phyloP scores from a whole-genome alignment of 768 basidiomycete species.

The Boletellus ananas region DNA sequence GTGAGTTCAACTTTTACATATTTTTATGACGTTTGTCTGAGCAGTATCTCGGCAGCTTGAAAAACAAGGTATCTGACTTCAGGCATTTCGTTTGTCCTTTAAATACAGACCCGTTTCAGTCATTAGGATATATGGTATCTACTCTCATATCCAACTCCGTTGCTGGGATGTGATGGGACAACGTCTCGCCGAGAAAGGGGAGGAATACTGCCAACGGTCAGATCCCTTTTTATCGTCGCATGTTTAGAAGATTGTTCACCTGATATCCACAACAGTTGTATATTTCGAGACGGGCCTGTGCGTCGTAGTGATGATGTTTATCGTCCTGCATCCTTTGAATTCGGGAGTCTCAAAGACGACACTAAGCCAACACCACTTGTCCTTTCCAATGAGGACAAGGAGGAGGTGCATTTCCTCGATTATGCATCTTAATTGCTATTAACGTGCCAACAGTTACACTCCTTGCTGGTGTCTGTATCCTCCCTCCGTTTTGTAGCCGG shows the following conservation, averaged over 20 bases:
- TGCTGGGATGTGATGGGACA: slow-evolving; percentile 46
- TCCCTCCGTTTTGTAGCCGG: neutral
- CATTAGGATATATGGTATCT: slow-evolving; percentile 49
- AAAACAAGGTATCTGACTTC: slow-evolving; percentile 32
- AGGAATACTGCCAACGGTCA: slow-evolving; percentile 53
- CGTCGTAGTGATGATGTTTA: slow-evolving; percentile 41
- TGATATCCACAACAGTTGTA: slow-evolving; percentile 36
- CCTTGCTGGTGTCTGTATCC: slow-evolving; percentile 49
- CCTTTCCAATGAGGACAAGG: slow-evolving; percentile 42
- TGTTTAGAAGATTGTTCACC: neutral
- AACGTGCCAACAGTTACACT: slow-evolving; percentile 42
- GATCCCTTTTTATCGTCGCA: neutral
- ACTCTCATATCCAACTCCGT: slow-evolving; percentile 44
- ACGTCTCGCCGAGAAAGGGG: slow-evolving; percentile 42
- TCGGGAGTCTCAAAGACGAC: slow-evolving; percentile 25
- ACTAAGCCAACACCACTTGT: slow-evolving; percentile 23
- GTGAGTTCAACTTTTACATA: slow-evolving; percentile 15
- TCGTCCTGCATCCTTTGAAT: slow-evolving; percentile 51
- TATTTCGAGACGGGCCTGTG: slow-evolving; percentile 36
- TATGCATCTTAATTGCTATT: neutral
- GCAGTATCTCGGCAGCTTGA: slow-evolving; percentile 31
- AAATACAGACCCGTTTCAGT: slow-evolving; percentile 24
- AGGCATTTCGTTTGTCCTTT: neutral
- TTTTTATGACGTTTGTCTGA: neutral
- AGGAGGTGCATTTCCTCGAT: slow-evolving; percentile 36